These are phyloP conservation scores for Pythium plurisporium DNA, from an alignment of 352 stramenopile genomes.

Conservation along the genomic window DNA sequence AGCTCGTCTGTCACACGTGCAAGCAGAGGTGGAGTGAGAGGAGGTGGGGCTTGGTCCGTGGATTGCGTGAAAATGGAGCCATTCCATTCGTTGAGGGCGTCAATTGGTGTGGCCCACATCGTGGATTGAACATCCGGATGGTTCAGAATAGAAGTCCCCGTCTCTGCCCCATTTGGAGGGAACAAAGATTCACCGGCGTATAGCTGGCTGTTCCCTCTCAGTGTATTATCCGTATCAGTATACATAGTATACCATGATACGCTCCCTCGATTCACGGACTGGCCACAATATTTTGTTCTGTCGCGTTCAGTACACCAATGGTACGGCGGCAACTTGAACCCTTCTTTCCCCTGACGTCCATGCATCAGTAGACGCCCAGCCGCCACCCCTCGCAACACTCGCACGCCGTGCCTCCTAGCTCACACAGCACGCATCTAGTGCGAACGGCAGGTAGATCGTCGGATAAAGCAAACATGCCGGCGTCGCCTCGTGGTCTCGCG, in stretches of 20 bases:
- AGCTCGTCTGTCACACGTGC: slow-evolving; percentile 20
- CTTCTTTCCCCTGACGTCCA: background rate
- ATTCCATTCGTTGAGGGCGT: slow-evolving; percentile 6
- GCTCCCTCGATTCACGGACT: background rate
- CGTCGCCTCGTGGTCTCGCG: slow-evolving; percentile 9
- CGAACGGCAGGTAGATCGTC: background rate
- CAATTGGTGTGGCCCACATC: slow-evolving; percentile 17
- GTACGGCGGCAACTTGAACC: slow-evolving; percentile 24
- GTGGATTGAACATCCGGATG: slow-evolving; percentile 13
- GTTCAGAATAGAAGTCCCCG: slow-evolving; percentile 18
- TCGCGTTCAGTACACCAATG: background rate
- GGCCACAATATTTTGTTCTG: slow-evolving; percentile 8
- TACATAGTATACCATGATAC: too few relatives aligned
- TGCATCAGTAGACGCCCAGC: background rate
- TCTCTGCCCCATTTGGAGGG: background rate
- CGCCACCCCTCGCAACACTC: too few relatives aligned
- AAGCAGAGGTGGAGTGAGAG: background rate
- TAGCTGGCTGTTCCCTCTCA: background rate
- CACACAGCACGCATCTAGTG: background rate
- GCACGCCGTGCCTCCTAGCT: background rate
- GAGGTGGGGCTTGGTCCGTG: too few relatives aligned
- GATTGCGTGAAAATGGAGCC: slow-evolving; percentile 14
- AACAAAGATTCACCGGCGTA: slow-evolving; percentile 5
- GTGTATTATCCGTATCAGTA: slow-evolving; percentile 13
- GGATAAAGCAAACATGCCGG: background rate